Percentiles rank a stretch among this genome's conserved stretches.
These are phyloP conservation scores for Mycosphaerella sp. DNA, from an alignment of 2,329 filamentous ascomycete genomes.

Conservation along the genomic window DNA sequence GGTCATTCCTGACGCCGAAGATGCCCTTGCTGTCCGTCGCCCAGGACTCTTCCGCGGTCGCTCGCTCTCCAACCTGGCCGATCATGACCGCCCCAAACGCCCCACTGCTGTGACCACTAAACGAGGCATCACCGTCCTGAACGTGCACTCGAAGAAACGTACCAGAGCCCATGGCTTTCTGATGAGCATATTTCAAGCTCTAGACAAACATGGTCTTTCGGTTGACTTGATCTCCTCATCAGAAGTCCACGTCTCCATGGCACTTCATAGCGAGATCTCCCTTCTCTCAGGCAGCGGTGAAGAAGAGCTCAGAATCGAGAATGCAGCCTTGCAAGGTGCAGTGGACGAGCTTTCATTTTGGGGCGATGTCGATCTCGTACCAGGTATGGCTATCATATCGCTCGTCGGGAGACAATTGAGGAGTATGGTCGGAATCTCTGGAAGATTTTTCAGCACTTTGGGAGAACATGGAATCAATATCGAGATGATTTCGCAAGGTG, in stretches of 20 bases:
- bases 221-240: conserved; percentile 95
- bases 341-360: conserved; percentile 69
- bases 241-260: conserved; percentile 97
- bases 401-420: conserved; percentile 94
- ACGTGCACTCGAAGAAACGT: conserved; percentile 95
- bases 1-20: conserved; percentile 68
- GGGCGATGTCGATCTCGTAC: conserved; percentile 83
- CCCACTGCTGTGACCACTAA: conserved; percentile 83
- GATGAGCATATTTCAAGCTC: conserved; percentile 83
- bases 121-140: conserved; percentile 92
- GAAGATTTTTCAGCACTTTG: conserved; percentile 88
- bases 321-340: conserved; percentile 44
- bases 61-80: conserved; percentile 37
- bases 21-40: conserved; percentile 48
- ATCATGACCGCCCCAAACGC: conserved; percentile 41
- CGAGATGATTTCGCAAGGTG: conserved; percentile 99
- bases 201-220: conserved; percentile 78
- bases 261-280: conserved; percentile 71
- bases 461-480: conserved; percentile 94
- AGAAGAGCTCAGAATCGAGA: conserved; percentile 45
- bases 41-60: conserved; percentile 48
- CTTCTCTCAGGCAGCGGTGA: conserved; percentile 44
- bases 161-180: conserved; percentile 96
- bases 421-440: conserved; percentile 88
- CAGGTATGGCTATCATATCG: conserved; percentile 91